These are phyloP conservation scores for Ceratocystis ficicola DNA, from an alignment of 2,329 filamentous ascomycete species.

Conservation along the genomic window DNA sequence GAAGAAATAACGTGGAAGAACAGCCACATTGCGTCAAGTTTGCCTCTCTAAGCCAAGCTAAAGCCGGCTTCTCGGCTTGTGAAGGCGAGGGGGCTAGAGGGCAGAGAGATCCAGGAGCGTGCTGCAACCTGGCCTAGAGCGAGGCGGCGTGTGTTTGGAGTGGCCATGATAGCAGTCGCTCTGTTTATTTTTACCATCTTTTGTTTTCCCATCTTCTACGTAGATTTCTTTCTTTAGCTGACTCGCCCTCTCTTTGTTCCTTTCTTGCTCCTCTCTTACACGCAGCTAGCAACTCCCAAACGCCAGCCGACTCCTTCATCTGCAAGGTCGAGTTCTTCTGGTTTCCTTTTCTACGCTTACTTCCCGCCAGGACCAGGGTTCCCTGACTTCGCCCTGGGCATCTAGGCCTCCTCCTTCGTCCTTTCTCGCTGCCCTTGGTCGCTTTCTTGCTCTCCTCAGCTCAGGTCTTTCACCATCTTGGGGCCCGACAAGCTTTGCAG, in stretches of 20 bases:
- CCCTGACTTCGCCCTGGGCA: neutral
- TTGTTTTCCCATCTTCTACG: neutral
- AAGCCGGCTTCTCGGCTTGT: too few relatives aligned
- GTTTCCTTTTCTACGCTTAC: neutral
- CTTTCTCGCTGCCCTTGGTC: neutral
- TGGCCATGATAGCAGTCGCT: neutral
- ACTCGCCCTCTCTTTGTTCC: neutral
- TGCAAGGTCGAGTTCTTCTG: neutral
- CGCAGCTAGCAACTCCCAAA: conserved; percentile 1
- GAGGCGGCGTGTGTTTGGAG: too few relatives aligned
- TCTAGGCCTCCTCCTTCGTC: neutral
- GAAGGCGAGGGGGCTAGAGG: too few relatives aligned
- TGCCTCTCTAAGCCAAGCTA: too few relatives aligned
- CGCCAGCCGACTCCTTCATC: conserved; percentile 12
- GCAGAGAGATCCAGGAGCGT: too few relatives aligned
- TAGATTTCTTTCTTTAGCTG: too few relatives aligned
- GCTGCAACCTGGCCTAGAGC: too few relatives aligned
- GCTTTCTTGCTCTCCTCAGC: too few relatives aligned
- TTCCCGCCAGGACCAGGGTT: neutral
- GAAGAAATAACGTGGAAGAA: too few relatives aligned
- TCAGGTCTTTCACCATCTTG: too few relatives aligned
- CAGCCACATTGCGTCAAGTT: too few relatives aligned
- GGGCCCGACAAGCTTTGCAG: too few relatives aligned
- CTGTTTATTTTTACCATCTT: neutral
- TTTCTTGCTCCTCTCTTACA: neutral